A percentile compares a stretch with the other conserved stretches of the same genome.
phyloP scores from a whole-genome alignment of 441 rosid genomes.

The Raphanus hybrid region DNA sequence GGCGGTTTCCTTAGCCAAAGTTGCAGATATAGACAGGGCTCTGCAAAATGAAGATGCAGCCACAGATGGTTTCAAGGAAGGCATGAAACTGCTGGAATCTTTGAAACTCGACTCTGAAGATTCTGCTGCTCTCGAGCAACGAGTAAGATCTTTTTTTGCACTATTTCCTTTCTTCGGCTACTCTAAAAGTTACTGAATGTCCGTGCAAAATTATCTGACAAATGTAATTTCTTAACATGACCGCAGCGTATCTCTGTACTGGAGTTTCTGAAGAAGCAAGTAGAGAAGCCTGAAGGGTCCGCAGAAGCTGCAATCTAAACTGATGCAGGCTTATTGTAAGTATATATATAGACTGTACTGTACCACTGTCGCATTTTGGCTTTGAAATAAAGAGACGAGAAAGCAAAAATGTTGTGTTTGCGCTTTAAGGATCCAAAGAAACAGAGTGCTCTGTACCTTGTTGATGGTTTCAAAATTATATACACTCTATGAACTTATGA shows the following conservation, averaged over 20 bases:
- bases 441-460: slow-evolving; percentile 36
- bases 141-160: slow-evolving; percentile 52
- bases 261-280: slow-evolving; percentile 79
- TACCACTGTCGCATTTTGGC: slow-evolving; percentile 19
- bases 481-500: not conserved
- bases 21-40: slow-evolving; percentile 85
- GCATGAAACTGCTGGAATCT: slow-evolving; percentile 73
- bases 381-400: slow-evolving; percentile 23
- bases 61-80: slow-evolving; percentile 75
- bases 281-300: slow-evolving; percentile 50
- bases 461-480: slow-evolving; percentile 26
- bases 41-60: slow-evolving; percentile 75
- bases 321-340: slow-evolving; percentile 5
- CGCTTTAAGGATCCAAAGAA: slow-evolving; percentile 2
- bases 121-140: slow-evolving; percentile 67
- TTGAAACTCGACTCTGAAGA: slow-evolving; percentile 73
- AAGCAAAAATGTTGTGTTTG: slow-evolving; percentile 34
- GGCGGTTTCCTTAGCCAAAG: slow-evolving; percentile 92
- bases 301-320: slow-evolving; percentile 37
- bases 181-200: slow-evolving; percentile 8
- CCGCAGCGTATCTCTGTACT: slow-evolving; percentile 81
- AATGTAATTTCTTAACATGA: slow-evolving; percentile 12
- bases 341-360: slow-evolving; percentile 19
- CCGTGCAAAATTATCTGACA: slow-evolving; percentile 19
- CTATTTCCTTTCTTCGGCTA: not conserved